Percentiles rank a stretch among this genome's conserved stretches.
Conservation (phyloP, 495 filamentous ascomycete species). For the Apiosordaria backusii region DNA sequence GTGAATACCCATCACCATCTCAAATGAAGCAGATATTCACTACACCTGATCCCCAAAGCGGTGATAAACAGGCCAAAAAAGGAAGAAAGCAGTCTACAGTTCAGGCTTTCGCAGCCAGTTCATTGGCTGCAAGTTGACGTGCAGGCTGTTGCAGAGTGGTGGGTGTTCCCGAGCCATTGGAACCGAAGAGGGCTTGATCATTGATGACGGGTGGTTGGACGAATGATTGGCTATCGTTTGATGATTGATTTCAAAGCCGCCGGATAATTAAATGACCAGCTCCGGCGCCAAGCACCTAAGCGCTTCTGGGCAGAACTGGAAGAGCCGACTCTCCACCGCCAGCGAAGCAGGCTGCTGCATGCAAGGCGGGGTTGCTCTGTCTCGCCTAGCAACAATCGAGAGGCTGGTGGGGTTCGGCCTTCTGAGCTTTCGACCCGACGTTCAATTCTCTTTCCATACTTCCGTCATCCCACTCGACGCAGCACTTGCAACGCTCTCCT, state of each 20-base stretch:
- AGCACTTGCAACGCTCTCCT: constrained; percentile 5
- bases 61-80: neutral
- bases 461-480: constrained; percentile 29
- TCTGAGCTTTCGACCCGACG: constrained; percentile 37
- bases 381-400: constrained; percentile 38
- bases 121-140: constrained; percentile 5
- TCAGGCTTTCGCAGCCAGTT: neutral
- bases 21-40: neutral
- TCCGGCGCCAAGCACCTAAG: neutral
- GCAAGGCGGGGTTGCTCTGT: constrained; percentile 33
- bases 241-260: constrained; percentile 2
- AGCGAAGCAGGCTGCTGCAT: constrained; percentile 8
- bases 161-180: neutral
- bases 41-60: neutral
- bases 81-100: neutral
- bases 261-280: constrained; percentile 2
- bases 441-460: constrained; percentile 34
- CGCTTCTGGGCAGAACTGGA: neutral
- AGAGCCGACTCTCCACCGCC: constrained; percentile 3
- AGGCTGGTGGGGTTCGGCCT: constrained; percentile 40
- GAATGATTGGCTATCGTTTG: neutral
- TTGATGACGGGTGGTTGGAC: neutral
- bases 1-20: neutral
- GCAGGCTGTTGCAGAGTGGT: neutral
- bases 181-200: neutral